Conservation (phyloP, 148 eudicot species). For the Heliamphora exappendiculata region DNA sequence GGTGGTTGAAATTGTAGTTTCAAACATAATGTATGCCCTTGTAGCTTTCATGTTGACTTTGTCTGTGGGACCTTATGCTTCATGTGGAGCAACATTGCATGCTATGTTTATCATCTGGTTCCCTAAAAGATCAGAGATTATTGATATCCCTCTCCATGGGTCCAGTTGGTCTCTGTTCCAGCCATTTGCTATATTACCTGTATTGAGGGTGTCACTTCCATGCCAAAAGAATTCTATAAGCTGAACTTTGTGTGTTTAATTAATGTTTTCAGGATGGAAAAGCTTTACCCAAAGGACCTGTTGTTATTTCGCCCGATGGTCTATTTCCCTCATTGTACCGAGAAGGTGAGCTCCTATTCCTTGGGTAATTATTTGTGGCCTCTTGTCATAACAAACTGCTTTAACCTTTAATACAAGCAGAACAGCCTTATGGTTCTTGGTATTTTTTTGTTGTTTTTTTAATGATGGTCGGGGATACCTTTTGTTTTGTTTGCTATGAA, state of each 20-base stretch:
- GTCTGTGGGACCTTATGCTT: not conserved
- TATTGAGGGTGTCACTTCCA: not conserved
- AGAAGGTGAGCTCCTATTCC: conserved; percentile 57
- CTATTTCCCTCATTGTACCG: conserved; percentile 89
- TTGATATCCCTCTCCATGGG: not conserved
- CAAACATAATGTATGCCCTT: not conserved
- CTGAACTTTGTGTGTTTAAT: not conserved
- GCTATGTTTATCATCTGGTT: not conserved
- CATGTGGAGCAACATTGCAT: not conserved
- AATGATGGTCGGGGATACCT: not conserved
- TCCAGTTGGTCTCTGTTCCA: not conserved
- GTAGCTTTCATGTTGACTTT: not conserved
- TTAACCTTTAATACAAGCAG: not conserved
- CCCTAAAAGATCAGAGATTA: not conserved
- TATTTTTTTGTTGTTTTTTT: not conserved
- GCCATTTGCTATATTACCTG: not conserved
- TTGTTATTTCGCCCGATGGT: conserved; percentile 97
- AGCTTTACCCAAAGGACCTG: conserved; percentile 88
- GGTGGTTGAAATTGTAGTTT: not conserved
- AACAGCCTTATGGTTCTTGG: not conserved
- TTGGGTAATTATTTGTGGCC: not conserved
- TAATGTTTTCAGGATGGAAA: conserved; percentile 76
- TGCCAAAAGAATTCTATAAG: conserved; percentile 4
- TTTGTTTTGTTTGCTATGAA: not conserved
- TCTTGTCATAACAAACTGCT: conserved; percentile 1